Conservation (phyloP, 768 basidiomycete genomes). For the Trametes maxima region DNA sequence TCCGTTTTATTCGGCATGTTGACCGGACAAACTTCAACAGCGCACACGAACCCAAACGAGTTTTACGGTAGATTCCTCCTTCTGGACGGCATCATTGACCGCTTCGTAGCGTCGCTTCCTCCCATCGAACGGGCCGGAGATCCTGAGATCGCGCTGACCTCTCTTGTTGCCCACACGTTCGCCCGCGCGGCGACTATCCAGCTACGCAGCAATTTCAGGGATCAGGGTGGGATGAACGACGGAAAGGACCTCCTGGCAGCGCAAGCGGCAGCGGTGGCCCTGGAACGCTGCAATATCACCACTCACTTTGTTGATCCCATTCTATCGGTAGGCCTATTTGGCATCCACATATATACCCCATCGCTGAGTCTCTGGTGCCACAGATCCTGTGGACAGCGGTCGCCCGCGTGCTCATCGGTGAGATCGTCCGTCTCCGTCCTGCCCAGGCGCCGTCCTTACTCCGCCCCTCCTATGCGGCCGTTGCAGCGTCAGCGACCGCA, state of each 20-base stretch:
- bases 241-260: conserved; percentile 27
- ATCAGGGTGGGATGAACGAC: conserved; percentile 33
- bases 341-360: not conserved
- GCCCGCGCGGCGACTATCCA: conserved; percentile 53
- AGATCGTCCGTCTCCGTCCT: conserved; percentile 17
- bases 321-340: conserved; percentile 17
- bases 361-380: not conserved
- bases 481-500: conserved; percentile 6
- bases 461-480: conserved; percentile 10
- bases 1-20: not conserved
- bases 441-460: conserved; percentile 13
- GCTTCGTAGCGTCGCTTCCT: conserved; percentile 26
- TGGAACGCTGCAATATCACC: conserved; percentile 14
- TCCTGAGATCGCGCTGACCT: conserved; percentile 12
- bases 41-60: conserved; percentile 12
- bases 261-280: conserved; percentile 5
- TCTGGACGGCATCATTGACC: conserved; percentile 28
- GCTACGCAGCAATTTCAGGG: conserved; percentile 51
- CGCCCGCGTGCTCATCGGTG: conserved; percentile 24
- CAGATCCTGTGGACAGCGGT: conserved; percentile 27
- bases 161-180: conserved; percentile 49
- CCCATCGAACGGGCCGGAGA: conserved; percentile 15
- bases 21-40: not conserved
- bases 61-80: conserved; percentile 21
- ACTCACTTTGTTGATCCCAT: conserved; percentile 21